phyloP scores from a whole-genome alignment of 2,329 filamentous ascomycete species.

The Xylariaceae sp. region DNA sequence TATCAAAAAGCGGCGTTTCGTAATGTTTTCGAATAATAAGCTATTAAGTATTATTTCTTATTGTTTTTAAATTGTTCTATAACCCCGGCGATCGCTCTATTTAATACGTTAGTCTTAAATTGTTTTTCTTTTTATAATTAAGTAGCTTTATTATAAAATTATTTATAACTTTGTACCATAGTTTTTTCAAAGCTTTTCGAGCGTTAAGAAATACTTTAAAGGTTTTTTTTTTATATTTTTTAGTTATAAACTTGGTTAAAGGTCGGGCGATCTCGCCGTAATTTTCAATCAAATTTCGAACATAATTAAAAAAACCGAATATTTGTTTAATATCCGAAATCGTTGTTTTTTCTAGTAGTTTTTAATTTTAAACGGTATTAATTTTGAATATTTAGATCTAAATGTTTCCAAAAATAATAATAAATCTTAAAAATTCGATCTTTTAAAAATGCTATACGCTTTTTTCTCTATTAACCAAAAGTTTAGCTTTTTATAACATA shows the following conservation, averaged over 20 bases:
- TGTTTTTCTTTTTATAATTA: not conserved
- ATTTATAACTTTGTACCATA: not conserved
- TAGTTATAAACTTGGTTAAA: not conserved
- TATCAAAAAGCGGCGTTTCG: not conserved
- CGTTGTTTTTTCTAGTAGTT: not conserved
- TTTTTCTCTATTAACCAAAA: not conserved
- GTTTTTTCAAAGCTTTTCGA: not conserved
- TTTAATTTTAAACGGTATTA: not conserved
- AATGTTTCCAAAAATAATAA: not conserved
- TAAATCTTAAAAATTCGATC: constrained; percentile 4
- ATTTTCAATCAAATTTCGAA: not conserved
- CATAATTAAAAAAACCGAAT: constrained; percentile 1
- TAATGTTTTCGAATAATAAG: not conserved
- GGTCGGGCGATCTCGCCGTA: not conserved
- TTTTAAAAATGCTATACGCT: no score
- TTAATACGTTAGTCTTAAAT: not conserved
- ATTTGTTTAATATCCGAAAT: not conserved
- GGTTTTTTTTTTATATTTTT: constrained; percentile 1
- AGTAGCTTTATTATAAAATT: not conserved
- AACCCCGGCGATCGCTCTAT: not conserved
- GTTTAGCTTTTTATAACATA: not conserved
- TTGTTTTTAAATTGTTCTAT: not conserved
- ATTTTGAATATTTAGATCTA: constrained; percentile 6
- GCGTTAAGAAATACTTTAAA: not conserved
- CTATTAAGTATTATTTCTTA: not conserved